Percentiles rank a stretch among this genome's conserved stretches.
Evolutionary conservation across 2,329 filamentous ascomycete genomes (phyloP).

Genomic region (Talaromyces funiculosus): DNA sequence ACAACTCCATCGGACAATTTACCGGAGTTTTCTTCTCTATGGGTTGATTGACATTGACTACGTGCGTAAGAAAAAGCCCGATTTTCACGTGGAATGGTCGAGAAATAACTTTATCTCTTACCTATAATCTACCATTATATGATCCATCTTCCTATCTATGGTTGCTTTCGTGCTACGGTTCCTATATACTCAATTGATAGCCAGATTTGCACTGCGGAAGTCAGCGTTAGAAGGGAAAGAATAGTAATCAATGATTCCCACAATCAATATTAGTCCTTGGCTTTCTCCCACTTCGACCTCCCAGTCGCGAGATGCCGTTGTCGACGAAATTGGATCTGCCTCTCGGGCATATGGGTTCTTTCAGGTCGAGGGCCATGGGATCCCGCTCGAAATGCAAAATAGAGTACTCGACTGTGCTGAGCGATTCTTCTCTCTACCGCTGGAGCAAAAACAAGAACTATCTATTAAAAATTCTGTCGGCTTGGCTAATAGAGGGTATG

Average conservation of each 20-base stretch:
- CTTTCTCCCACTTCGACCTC: neutral
- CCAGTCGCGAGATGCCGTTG: constrained; percentile 10
- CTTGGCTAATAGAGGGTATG: neutral
- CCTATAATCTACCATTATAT: too few relatives aligned
- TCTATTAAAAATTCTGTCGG: neutral
- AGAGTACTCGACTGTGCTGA: constrained; percentile 22
- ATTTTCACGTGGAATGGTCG: too few relatives aligned
- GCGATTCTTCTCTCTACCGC: constrained; percentile 28
- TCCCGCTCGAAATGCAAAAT: constrained; percentile 22
- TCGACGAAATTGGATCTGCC: neutral
- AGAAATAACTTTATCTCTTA: too few relatives aligned
- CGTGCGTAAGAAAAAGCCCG: neutral
- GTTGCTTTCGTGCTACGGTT: too few relatives aligned
- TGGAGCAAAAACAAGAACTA: constrained; percentile 5
- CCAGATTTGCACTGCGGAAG: neutral
- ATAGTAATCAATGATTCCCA: neutral
- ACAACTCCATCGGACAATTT: neutral
- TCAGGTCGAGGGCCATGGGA: constrained; percentile 30
- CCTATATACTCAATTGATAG: neutral
- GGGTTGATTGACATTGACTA: neutral
- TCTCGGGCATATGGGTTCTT: constrained; percentile 25
- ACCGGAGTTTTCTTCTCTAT: neutral
- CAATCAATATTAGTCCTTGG: neutral
- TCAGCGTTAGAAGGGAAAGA: neutral
- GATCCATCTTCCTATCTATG: too few relatives aligned